Evolutionary conservation across 1,284 basidiomycete genomes (phyloP).

Genomic region (Microbotryum violaceum): DNA sequence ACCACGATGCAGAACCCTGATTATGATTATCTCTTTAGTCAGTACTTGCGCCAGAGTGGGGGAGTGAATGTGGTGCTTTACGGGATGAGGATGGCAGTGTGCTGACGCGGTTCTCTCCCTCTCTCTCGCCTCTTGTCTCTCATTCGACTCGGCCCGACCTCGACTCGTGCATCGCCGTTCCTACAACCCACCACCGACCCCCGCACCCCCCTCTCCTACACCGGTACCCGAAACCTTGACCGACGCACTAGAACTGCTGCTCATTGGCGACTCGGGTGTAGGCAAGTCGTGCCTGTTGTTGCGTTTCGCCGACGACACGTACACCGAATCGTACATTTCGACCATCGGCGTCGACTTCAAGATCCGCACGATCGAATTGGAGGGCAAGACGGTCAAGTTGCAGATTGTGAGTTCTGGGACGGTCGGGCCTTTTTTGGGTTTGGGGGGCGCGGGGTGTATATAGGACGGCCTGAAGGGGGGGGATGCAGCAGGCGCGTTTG

Average conservation of each 20-base stretch:
- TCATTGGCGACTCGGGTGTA: slow-evolving; percentile 78
- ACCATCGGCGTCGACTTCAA: slow-evolving; percentile 79
- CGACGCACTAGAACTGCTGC: slow-evolving; percentile 49
- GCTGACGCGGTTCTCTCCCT: neutral
- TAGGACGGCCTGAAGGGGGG: too few species aligned
- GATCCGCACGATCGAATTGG: slow-evolving; percentile 98
- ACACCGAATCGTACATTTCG: slow-evolving; percentile 46
- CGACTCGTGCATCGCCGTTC: neutral
- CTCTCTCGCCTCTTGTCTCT: too few species aligned
- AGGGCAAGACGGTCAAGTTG: slow-evolving; percentile 98
- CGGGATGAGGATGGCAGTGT: too few species aligned
- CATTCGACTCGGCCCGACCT: neutral
- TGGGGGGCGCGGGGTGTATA: too few species aligned
- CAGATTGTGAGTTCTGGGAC: slow-evolving; percentile 65
- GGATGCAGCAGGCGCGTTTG: too few species aligned
- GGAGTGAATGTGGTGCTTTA: too few species aligned
- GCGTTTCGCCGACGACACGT: slow-evolving; percentile 47
- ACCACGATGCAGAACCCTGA: slow-evolving; percentile 49
- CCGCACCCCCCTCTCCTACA: neutral
- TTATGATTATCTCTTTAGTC: slow-evolving; percentile 91
- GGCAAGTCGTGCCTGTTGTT: slow-evolving; percentile 60
- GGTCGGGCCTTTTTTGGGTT: too few species aligned
- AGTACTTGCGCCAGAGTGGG: too few species aligned
- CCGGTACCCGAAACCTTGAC: neutral
- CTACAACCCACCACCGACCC: neutral